phyloP scores from a whole-genome alignment of 225 moss, liverwort and hornwort genomes.

The Takakia lepidozioides region DNA sequence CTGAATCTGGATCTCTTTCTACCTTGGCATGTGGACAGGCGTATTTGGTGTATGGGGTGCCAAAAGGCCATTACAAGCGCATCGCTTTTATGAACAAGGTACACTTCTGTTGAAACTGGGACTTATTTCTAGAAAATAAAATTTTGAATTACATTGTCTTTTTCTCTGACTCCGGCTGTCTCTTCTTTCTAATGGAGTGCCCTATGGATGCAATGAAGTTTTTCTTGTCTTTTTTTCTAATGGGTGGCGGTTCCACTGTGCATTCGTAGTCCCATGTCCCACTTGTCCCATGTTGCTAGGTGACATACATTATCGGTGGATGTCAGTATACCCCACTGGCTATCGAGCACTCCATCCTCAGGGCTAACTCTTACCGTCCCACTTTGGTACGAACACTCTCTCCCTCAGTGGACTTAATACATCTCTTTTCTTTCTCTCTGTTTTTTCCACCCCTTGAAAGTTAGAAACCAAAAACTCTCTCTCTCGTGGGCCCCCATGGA shows the following conservation, averaged over 20 bases:
- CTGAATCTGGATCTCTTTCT: too few species aligned
- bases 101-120: neutral
- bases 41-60: constrained; percentile 62
- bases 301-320: constrained; percentile 69
- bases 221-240: neutral
- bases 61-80: constrained; percentile 72
- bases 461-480: neutral
- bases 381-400: too few species aligned
- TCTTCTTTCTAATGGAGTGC: too few species aligned
- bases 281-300: constrained; percentile 53
- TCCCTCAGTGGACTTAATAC: too few species aligned
- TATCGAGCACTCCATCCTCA: constrained; percentile 83
- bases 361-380: constrained; percentile 75
- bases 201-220: neutral
- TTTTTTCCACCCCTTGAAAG: constrained; percentile 1
- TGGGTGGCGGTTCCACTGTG: neutral
- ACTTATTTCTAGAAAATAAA: too few species aligned
- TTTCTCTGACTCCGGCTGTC: neutral
- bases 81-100: constrained; percentile 82
- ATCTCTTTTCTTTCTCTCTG: constrained; percentile 4
- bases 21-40: too few species aligned
- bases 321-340: constrained; percentile 64
- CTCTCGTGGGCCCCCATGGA: neutral
- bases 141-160: too few species aligned
- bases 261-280: neutral